Evolutionary conservation across 306 rosid species (phyloP).

Genomic region (barrel medic (Medicago truncatula)): MtrunA17r5.0-ANR NC_053043.1:31313501-31314000

Average conservation of each 20-base stretch:
- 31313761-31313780: constrained; percentile 50
- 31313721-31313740: constrained; percentile 42
- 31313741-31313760: constrained; percentile 52
- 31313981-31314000: constrained; percentile 46
- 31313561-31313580: constrained; percentile 48
- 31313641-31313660: constrained; percentile 52
- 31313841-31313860: constrained; percentile 40
- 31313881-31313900: constrained; percentile 53
- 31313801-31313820: constrained; percentile 53
- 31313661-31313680: constrained; percentile 43
- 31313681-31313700: constrained; percentile 50
- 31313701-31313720: constrained; percentile 37
- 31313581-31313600: constrained; percentile 50
- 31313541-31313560: constrained; percentile 42
- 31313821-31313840: constrained; percentile 42
- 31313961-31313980: constrained; percentile 44
- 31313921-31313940: constrained; percentile 37
- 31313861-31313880: constrained; percentile 54
- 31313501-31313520: constrained; percentile 39
- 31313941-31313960: constrained; percentile 18
- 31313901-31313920: constrained; percentile 41
- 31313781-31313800: constrained; percentile 42
- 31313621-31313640: constrained; percentile 31
- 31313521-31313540: constrained; percentile 36
- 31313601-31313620: constrained; percentile 50